These are phyloP conservation scores for Leccinum aurantiacum DNA, from an alignment of 768 basidiomycete genomes.

Conservation along the genomic window DNA sequence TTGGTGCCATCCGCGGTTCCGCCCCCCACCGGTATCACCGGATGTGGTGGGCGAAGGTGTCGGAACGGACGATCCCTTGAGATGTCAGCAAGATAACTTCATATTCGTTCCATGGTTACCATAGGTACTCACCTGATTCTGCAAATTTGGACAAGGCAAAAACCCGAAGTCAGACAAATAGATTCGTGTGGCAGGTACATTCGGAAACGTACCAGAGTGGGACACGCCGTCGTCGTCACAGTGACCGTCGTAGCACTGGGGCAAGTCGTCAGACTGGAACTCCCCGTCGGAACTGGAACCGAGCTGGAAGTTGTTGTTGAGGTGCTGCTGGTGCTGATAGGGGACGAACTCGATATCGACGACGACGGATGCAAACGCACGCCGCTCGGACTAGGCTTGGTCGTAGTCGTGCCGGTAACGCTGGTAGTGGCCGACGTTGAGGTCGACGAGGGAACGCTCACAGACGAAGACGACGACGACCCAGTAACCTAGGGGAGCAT, in stretches of 20 bases:
- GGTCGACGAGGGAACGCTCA: not conserved
- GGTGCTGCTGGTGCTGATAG: not conserved
- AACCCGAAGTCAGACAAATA: not conserved
- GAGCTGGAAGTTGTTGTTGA: not conserved
- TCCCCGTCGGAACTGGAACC: not conserved
- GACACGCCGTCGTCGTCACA: constrained; percentile 17
- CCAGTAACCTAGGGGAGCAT: not conserved
- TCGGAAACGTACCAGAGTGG: constrained; percentile 14
- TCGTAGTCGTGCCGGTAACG: not conserved
- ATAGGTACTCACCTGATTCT: constrained; percentile 1
- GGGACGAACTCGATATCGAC: not conserved
- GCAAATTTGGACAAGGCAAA: not conserved
- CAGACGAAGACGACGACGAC: constrained; percentile 2
- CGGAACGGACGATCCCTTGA: constrained; percentile 1
- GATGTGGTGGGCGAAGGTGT: not conserved
- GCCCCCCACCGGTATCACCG: not conserved
- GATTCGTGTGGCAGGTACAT: not conserved
- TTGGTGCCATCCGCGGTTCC: not conserved
- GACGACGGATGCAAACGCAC: not conserved
- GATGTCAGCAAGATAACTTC: not conserved
- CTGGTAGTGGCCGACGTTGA: not conserved
- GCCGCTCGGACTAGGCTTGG: not conserved
- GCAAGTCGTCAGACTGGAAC: constrained; percentile 4
- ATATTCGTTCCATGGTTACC: not conserved
- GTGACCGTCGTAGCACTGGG: constrained; percentile 3